These are phyloP conservation scores for Protostelium mycophagum DNA, from an alignment of 78 protist species.

Conservation along the genomic window DNA sequence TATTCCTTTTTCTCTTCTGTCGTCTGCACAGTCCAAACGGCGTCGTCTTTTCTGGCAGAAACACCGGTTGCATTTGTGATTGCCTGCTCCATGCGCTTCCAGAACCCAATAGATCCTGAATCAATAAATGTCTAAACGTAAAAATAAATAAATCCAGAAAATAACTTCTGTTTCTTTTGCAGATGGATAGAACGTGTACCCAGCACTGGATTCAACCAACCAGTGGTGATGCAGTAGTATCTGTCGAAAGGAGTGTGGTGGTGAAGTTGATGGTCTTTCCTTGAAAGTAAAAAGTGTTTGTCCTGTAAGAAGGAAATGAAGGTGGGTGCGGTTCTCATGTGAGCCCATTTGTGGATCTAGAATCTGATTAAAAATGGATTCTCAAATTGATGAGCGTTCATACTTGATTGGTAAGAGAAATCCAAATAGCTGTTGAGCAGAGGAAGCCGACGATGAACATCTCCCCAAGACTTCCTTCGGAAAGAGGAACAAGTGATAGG, in stretches of 20 bases:
- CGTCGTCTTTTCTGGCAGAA: slow-evolving; percentile 64
- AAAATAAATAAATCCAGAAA: not conserved
- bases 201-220: slow-evolving; percentile 72
- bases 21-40: slow-evolving; percentile 28
- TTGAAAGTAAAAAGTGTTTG: slow-evolving; percentile 54
- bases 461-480: not conserved
- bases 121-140: not conserved
- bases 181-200: no score
- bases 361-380: not conserved
- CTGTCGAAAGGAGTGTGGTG: slow-evolving; percentile 61
- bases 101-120: slow-evolving; percentile 48
- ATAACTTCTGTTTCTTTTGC: not conserved
- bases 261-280: slow-evolving; percentile 65
- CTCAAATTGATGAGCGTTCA: not conserved
- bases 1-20: not conserved
- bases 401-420: slow-evolving; percentile 62
- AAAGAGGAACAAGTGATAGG: slow-evolving; percentile 14
- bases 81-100: slow-evolving; percentile 57
- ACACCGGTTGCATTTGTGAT: slow-evolving; percentile 51
- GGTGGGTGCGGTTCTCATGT: slow-evolving; percentile 35
- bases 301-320: slow-evolving; percentile 23
- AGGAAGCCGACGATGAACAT: slow-evolving; percentile 29
- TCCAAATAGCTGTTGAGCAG: slow-evolving; percentile 37
- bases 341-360: slow-evolving; percentile 72
- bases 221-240: slow-evolving; percentile 77